These are phyloP conservation scores for Schizophyllum amplum DNA, from an alignment of 1,284 basidiomycete species.

Conservation along the genomic window DNA sequence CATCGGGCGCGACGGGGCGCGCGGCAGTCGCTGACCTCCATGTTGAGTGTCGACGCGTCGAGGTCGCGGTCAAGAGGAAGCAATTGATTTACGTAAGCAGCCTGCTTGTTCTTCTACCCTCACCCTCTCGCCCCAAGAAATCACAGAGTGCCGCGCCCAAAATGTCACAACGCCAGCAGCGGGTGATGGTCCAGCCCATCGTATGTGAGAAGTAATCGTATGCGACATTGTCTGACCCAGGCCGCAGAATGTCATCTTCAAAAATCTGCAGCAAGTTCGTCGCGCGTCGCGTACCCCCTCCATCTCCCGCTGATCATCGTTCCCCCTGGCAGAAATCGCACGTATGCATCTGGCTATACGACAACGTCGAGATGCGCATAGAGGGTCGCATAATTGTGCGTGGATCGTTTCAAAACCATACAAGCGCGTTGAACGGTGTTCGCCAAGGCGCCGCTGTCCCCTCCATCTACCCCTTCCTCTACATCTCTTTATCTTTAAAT, in stretches of 20 bases:
- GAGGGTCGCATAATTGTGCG: constrained; percentile 95
- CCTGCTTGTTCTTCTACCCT: constrained; percentile 14
- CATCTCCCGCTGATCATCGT: constrained; percentile 3
- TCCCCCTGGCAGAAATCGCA: constrained; percentile 61
- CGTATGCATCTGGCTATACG: constrained; percentile 94
- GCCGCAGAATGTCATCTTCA: constrained; percentile 95
- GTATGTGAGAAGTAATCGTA: constrained; percentile 37
- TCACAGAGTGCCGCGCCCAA: constrained; percentile 23
- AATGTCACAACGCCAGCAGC: constrained; percentile 88
- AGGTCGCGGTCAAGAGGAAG: not conserved
- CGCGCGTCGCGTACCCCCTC: constrained; percentile 1
- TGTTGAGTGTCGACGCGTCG: constrained; percentile 33
- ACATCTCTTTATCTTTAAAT: constrained; percentile 5
- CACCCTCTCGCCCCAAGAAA: constrained; percentile 13
- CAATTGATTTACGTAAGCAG: constrained; percentile 1
- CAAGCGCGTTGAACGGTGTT: too few species aligned
- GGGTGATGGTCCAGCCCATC: constrained; percentile 98
- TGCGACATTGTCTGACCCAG: constrained; percentile 15
- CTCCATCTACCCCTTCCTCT: too few species aligned
- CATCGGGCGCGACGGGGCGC: not conserved
- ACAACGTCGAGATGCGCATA: constrained; percentile 94
- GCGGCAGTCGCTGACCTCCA: constrained; percentile 21
- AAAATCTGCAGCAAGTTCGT: constrained; percentile 84
- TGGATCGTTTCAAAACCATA: constrained; percentile 19
- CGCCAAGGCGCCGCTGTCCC: too few species aligned